Evolutionary conservation across 371 early-diverging fungal genomes (phyloP).

Genomic region (Syncephalastrum sp.): DNA sequence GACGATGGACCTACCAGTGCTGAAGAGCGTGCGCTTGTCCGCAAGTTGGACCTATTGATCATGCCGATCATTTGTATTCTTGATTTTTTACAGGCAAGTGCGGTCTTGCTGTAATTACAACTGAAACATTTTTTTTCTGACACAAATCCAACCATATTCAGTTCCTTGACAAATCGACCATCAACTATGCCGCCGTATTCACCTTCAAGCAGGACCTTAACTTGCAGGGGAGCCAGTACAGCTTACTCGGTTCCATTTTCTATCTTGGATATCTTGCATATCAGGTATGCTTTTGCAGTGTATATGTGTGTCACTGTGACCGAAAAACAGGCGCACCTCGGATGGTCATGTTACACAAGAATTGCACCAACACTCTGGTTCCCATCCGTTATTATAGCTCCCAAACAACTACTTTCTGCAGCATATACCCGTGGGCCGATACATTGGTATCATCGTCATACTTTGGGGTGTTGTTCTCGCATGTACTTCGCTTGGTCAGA

Average conservation of each 20-base stretch:
- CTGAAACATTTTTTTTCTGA: constrained; percentile 1
- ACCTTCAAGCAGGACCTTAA: constrained; percentile 28
- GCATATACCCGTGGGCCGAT: constrained; percentile 28
- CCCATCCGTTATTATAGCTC: constrained; percentile 15
- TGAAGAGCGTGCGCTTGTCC: constrained; percentile 31
- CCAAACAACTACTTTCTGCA: constrained; percentile 45
- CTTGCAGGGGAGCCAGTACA: constrained; percentile 27
- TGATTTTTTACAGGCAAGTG: constrained; percentile 38
- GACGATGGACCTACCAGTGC: constrained; percentile 9
- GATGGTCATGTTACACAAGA: background rate
- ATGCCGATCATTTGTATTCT: constrained; percentile 40
- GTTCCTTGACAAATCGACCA: constrained; percentile 46
- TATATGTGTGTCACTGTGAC: background rate
- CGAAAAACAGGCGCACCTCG: background rate
- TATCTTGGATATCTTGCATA: constrained; percentile 38
- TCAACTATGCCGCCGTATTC: constrained; percentile 35
- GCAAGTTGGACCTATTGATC: constrained; percentile 35
- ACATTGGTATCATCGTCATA: constrained; percentile 32
- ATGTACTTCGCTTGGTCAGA: constrained; percentile 20
- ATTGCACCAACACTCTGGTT: background rate
- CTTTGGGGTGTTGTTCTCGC: constrained; percentile 37
- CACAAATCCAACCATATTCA: constrained; percentile 6
- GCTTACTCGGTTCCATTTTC: constrained; percentile 35
- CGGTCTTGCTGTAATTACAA: background rate
- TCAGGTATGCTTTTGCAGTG: constrained; percentile 23